Base-by-base conservation (phyloP, 2,329 filamentous ascomycete species). In the Fusarium torulosum region DNA sequence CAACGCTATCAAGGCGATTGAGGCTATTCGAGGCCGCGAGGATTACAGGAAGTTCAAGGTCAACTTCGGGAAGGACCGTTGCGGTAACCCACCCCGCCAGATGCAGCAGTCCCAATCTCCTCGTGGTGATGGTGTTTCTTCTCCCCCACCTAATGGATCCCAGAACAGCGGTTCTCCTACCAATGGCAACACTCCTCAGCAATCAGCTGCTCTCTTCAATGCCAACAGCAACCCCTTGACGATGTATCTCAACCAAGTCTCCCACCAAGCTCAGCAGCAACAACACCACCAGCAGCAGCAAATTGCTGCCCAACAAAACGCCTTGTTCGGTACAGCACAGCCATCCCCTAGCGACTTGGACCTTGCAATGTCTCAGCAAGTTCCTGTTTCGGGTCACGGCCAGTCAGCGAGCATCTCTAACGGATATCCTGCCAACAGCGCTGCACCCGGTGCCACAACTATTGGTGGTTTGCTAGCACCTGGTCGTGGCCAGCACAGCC, bases 41-140 rank as follows among this genome's bases (percentile, higher is more conserved):
- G 96, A 99, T 76, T 99, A 99, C 85, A 93, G 90, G 80, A 90
- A 96, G 74, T 99, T 99, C 89, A 99, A 99, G 86, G 95, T 99
- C 79, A 99, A 99, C 84, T 99, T 99, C 77, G 96, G 96, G 80
- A 99, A 99, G 83, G 96, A 99, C 77, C 90, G 96, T 57, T 99
- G 96, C 75, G 96, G 96, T 71, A 99, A 99, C 81, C 91, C 96
- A 52, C 96, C 96, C 43, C 90, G 96, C 63, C 96, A 98, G 82
- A 86, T 92, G 70, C 88, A 90, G 78, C 82, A 91, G 70, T 83
- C 85, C 53, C 86, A 91, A 75, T 90, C 90, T 59, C 91, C 93
- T 53, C 88, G 82, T 72, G 86, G 82, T 62, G 90, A 90, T 51
- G 87, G 84, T 51, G 81, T 85, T 5, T 80, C 84, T 15, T 88